Evolutionary conservation across 1,139 yeast genomes (phyloP).

Genomic region (Geotrichum aggregatum): DNA sequence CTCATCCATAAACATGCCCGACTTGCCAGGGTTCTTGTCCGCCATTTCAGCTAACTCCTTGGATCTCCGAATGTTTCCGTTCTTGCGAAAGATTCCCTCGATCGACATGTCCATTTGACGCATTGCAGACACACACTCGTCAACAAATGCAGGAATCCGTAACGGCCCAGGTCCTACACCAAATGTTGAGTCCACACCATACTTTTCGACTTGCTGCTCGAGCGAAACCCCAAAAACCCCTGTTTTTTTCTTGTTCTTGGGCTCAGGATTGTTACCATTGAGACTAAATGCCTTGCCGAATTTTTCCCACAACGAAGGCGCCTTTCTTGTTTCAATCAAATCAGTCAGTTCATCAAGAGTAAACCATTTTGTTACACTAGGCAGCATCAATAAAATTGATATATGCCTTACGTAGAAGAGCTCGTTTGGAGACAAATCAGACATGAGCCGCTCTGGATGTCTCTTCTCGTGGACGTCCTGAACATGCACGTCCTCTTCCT

Average conservation of each 20-base stretch:
- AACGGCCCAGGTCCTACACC: conserved; percentile 79
- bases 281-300: conserved; percentile 45
- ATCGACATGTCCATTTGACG: conserved; percentile 92
- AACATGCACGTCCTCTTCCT: conserved; percentile 26
- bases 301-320: conserved; percentile 66
- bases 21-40: conserved; percentile 66
- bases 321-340: conserved; percentile 55
- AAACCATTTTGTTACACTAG: conserved; percentile 39
- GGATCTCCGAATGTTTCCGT: conserved; percentile 86
- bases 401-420: conserved; percentile 61
- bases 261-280: conserved; percentile 26
- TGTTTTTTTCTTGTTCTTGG: conserved; percentile 32
- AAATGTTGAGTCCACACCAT: conserved; percentile 80
- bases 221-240: conserved; percentile 79
- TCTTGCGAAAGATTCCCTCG: conserved; percentile 93
- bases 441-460: conserved; percentile 47
- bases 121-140: conserved; percentile 78
- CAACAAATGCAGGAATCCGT: conserved; percentile 79
- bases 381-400: conserved; percentile 59
- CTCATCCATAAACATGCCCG: conserved; percentile 72
- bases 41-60: conserved; percentile 71
- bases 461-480: conserved; percentile 22
- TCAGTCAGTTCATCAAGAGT: conserved; percentile 52
- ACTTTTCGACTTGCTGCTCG: conserved; percentile 62
- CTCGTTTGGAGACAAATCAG: conserved; percentile 64